Base-by-base conservation (phyloP, 768 basidiomycete genomes). In the Tulasnella sp. region DNA sequence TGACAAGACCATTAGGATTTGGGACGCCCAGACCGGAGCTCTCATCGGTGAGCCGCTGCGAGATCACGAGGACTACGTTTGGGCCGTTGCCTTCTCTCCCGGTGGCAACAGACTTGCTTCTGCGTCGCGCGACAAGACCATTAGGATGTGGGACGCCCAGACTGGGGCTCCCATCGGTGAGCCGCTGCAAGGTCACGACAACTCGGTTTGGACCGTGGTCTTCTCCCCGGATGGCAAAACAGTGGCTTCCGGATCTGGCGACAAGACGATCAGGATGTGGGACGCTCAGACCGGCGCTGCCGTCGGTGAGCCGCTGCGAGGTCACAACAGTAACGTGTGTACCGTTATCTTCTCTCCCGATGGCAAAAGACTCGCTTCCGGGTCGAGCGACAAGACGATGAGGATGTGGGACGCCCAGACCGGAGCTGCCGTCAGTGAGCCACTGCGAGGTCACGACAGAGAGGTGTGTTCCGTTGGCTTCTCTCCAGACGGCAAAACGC, bases 361-460 rank as follows among this genome's bases (percentile, higher is more conserved):
- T 0, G 75, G 91, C 2, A 95, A 95, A 75, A 87, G 90, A 73
- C 86, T 98, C 41, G 94, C 90, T 5, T 95, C 92, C 75, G 91
- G 88, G 8, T 96, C 94, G 2, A 98, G 97, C 96, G 97, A 98
- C 80, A 88, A 90, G 75, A 90, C 89, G 0, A 85, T 96, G 62
- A 87, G 96, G 12, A n/a, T n/a, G n/a, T n/a, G n/a, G n/a, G n/a
- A n/a, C n/a, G n/a, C n/a, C n/a, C n/a, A n/a, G n/a, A n/a, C n/a
- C n/a, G n/a, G n/a, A n/a, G n/a, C n/a, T n/a, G n/a, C n/a, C n/a
- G n/a, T n/a, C n/a, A n/a, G n/a, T n/a, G n/a, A n/a, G n/a, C n/a
- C n/a, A n/a, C n/a, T n/a, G n/a, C n/a, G n/a, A n/a, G n/a, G n/a
- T n/a, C n/a, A n/a, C n/a, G n/a, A n/a, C n/a, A n/a, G n/a, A n/a